Evolutionary conservation across 495 filamentous ascomycete species (phyloP), one percentile per base, ranked within the genome.

Genomic region (Penicillium mononematosum): DNA sequence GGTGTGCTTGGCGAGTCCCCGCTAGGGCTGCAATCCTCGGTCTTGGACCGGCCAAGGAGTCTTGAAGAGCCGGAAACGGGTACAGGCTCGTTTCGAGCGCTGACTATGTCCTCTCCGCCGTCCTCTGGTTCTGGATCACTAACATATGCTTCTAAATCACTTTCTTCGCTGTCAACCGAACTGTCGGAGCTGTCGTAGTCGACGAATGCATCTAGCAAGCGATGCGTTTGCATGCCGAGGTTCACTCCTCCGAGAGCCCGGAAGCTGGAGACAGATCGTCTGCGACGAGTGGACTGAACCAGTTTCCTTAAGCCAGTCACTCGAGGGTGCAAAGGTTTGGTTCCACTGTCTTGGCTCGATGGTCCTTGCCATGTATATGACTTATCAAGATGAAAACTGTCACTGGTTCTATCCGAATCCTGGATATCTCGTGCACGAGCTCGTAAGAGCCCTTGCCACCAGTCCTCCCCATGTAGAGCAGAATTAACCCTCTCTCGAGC

Each of bases 391-490:
- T 67, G 62, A 5, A 60, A 58, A 17, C 64, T 55, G 14, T 63
- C 56, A 52, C 43, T 51, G 16, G 32, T 36, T 31, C 57, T 50
- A 6, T 63, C 65, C 19, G 55, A 62, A 10, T 49, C 59, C 16
- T 63, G 53, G 4, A 58, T 54, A 12, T 59, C 58, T 20, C 69
- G 58, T 31, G 78, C 79, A 45, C 89, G 79, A 36, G 84, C 72
- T 55, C 68, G 77, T 58, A 84, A 80, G n/a, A 93, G 72, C 39
- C 90, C 88, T 56, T 86, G 80, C 91, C 91, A 95, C 91, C 91
- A 95, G 38, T 85, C 85, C 62, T 94, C 85, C 16, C 85, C 80
- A 54, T 81, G 80, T 43, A 94, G 67, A 42, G 81, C 76, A 11
- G 79, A 75, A 39, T 88, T 76, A 22, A 91, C 83, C 16, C 78